Percentiles rank a stretch among this genome's conserved stretches.
phyloP scores from a whole-genome alignment of 805 yeast genomes.

The Monosporozyma servazzii region DNA sequence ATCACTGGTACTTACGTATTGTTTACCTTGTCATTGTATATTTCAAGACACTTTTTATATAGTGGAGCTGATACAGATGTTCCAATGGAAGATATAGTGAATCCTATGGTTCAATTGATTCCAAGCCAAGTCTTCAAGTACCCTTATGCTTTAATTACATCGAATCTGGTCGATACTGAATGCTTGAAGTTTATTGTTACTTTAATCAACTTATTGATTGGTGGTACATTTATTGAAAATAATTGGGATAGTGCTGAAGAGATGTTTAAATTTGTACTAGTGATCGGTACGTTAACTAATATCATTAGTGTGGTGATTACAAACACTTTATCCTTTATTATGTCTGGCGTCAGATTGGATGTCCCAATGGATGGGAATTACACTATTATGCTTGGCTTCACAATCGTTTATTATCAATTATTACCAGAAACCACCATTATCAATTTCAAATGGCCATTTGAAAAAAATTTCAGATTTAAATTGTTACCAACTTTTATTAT shows the following conservation, averaged over 20 bases:
- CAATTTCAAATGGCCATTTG: slow-evolving; percentile 37
- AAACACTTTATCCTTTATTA: slow-evolving; percentile 17
- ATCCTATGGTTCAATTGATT: slow-evolving; percentile 55
- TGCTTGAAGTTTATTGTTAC: slow-evolving; percentile 40
- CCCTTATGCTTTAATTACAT: slow-evolving; percentile 57
- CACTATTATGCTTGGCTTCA: slow-evolving; percentile 47
- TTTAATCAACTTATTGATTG: slow-evolving; percentile 40
- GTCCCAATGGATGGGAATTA: slow-evolving; percentile 45
- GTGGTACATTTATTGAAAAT: slow-evolving; percentile 58
- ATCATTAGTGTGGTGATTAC: slow-evolving; percentile 32
- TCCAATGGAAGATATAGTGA: slow-evolving; percentile 8
- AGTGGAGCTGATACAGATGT: slow-evolving; percentile 5
- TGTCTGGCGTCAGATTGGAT: slow-evolving; percentile 27
- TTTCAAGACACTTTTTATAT: slow-evolving; percentile 29
- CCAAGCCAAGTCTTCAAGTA: slow-evolving; percentile 45
- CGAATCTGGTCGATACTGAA: slow-evolving; percentile 56
- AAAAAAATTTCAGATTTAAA: slow-evolving; percentile 46
- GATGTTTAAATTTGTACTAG: slow-evolving; percentile 38
- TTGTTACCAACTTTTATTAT: slow-evolving; percentile 48
- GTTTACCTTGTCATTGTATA: slow-evolving; percentile 35
- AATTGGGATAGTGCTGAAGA: slow-evolving; percentile 51
- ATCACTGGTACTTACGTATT: slow-evolving; percentile 33
- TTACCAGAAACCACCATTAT: slow-evolving; percentile 51
- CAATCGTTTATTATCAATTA: slow-evolving; percentile 58
- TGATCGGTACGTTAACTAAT: slow-evolving; percentile 48